Percentiles rank a stretch among this genome's conserved stretches.
These are phyloP conservation scores for Rhododendron molle DNA, from an alignment of 148 eudicot genomes.

Conservation along the genomic window DNA sequence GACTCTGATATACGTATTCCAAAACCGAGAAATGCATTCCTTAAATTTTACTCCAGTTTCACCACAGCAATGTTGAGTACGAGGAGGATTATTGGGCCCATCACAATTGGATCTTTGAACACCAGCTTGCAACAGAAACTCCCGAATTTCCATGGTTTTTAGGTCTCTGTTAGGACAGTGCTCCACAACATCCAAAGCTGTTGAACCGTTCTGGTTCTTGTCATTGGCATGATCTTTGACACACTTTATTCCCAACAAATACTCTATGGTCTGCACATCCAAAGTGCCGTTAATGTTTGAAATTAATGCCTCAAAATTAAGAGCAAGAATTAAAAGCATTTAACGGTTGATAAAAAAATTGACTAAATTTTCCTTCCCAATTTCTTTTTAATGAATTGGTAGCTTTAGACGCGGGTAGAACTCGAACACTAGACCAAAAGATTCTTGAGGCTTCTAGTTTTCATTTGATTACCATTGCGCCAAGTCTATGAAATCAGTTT, in stretches of 20 bases:
- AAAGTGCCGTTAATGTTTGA: not conserved
- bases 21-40: not conserved
- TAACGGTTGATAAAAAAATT: too few relatives aligned
- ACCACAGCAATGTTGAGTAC: too few relatives aligned
- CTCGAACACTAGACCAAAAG: too few relatives aligned
- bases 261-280: conserved; percentile 21
- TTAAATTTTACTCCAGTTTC: too few relatives aligned
- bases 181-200: conserved; percentile 32
- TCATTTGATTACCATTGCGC: too few relatives aligned
- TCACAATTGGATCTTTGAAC: not conserved
- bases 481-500: too few relatives aligned
- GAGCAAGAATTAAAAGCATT: not conserved
- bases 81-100: not conserved
- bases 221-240: conserved; percentile 4
- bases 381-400: not conserved
- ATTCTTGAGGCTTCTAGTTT: too few relatives aligned
- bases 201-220: conserved; percentile 27
- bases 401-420: too few relatives aligned
- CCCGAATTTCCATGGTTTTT: conserved; percentile 25
- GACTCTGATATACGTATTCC: not conserved
- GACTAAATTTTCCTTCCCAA: not conserved
- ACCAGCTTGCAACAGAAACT: conserved; percentile 23
- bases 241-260: conserved; percentile 16
- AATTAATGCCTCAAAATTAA: not conserved
- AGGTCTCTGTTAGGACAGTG: conserved; percentile 34